Conservation (phyloP, 345 rosid genomes). For the Eucalyptus polyanthemos region DNA sequence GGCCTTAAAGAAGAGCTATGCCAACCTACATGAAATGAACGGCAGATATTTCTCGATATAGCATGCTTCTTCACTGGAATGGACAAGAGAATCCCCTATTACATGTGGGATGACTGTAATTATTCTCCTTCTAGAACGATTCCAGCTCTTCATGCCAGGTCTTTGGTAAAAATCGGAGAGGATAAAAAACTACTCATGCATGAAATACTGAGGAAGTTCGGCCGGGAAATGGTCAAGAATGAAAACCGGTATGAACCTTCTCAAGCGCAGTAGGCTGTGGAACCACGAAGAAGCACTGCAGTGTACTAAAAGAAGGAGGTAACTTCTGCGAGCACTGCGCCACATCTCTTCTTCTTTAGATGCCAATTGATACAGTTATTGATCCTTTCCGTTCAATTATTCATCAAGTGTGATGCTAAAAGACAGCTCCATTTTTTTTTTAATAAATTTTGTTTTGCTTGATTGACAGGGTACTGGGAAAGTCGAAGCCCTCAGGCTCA, state of each 20-base stretch:
- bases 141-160: accelerated
- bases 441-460: no score
- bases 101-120: accelerated
- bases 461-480: no score
- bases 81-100: background rate
- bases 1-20: background rate
- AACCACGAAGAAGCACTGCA: accelerated
- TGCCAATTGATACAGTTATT: accelerated
- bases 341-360: no score
- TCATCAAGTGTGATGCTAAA: no score
- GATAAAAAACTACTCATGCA: accelerated
- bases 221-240: no score
- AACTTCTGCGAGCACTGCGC: accelerated
- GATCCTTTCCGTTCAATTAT: no score
- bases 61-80: accelerated
- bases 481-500: no score
- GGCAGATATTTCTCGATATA: background rate
- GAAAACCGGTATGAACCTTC: background rate
- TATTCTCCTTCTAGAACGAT: accelerated
- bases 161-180: background rate
- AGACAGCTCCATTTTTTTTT: no score
- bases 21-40: accelerated
- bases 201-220: accelerated
- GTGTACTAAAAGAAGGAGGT: accelerated
- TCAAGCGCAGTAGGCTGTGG: accelerated